These are phyloP conservation scores for Hymenoscyphus fructigenus DNA, from an alignment of 2,329 filamentous ascomycete species.

Conservation along the genomic window DNA sequence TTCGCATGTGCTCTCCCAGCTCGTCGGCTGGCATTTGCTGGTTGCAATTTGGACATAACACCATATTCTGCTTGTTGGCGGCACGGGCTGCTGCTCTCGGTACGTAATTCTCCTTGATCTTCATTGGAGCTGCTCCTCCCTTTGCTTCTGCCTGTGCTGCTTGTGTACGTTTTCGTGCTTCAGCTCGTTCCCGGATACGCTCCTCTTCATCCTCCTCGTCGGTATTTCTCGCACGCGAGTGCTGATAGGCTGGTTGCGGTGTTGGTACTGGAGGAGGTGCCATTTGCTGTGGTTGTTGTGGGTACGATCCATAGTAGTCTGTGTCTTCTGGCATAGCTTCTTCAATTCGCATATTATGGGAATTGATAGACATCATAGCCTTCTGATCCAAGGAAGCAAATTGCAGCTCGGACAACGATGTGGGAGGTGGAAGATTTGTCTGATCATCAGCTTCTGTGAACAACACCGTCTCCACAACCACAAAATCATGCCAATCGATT, in stretches of 20 bases:
- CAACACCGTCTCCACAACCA: conserved; percentile 89
- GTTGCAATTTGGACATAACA: conserved; percentile 88
- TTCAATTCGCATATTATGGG: conserved; percentile 78
- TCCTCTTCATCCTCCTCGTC: conserved; percentile 63
- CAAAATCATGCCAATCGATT: conserved; percentile 98
- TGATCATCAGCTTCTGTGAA: conserved; percentile 89
- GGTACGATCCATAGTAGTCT: conserved; percentile 54
- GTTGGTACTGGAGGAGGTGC: conserved; percentile 42
- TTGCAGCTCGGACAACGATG: conserved; percentile 85
- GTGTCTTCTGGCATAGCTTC: conserved; percentile 88
- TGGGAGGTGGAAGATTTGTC: conserved; percentile 82
- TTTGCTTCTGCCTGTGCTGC: conserved; percentile 78
- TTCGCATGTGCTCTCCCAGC: conserved; percentile 89
- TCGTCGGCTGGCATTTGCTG: conserved; percentile 86
- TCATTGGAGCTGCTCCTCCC: conserved; percentile 69
- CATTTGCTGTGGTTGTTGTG: conserved; percentile 37
- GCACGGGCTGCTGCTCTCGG: conserved; percentile 75
- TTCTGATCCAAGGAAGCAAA: conserved; percentile 94
- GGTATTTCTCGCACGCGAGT: conserved; percentile 32
- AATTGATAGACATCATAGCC: conserved; percentile 81
- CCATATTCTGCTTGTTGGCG: conserved; percentile 64
- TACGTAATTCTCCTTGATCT: conserved; percentile 91
- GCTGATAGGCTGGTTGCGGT: conserved; percentile 35
- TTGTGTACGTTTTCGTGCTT: conserved; percentile 63
- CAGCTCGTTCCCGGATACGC: conserved; percentile 61